phyloP scores from a whole-genome alignment of 768 basidiomycete genomes.

The Panellus pusillus region DNA sequence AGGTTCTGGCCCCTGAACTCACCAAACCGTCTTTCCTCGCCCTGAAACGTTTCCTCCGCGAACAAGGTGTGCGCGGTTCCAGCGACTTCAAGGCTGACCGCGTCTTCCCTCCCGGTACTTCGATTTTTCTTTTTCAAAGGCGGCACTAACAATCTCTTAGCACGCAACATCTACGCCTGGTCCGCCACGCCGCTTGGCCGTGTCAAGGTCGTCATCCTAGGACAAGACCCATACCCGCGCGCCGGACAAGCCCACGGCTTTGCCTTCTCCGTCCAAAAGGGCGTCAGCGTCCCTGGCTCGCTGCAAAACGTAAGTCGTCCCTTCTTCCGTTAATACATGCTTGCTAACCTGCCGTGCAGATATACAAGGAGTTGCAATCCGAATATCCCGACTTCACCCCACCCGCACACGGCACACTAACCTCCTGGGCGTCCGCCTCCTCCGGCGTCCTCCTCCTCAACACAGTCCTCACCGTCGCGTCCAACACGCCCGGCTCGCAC shows the following conservation, averaged over 20 bases:
- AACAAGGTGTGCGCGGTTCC: conserved; percentile 57
- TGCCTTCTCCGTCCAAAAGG: conserved; percentile 87
- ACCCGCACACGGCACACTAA: conserved; percentile 84
- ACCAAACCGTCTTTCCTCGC: conserved; percentile 74
- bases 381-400: conserved; percentile 79
- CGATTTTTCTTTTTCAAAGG: neutral
- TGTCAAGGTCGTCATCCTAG: conserved; percentile 86
- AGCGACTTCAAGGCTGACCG: conserved; percentile 44
- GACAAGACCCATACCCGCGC: conserved; percentile 87
- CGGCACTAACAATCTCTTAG: conserved; percentile 31
- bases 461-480: conserved; percentile 87
- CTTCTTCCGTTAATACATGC: neutral
- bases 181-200: conserved; percentile 82
- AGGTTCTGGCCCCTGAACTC: conserved; percentile 71
- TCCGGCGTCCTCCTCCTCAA: conserved; percentile 91
- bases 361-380: conserved; percentile 82
- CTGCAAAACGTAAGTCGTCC: conserved; percentile 65
- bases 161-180: conserved; percentile 89
- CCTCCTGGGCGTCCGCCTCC: conserved; percentile 61
- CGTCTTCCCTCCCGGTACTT: conserved; percentile 81
- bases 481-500: conserved; percentile 76
- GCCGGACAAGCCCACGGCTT: conserved; percentile 83
- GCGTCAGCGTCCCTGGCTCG: conserved; percentile 76
- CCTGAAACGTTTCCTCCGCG: conserved; percentile 69
- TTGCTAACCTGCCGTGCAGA: conserved; percentile 43